Conservation (phyloP, 352 stramenopile genomes). For the Halophytophthora polymorphica region DNA sequence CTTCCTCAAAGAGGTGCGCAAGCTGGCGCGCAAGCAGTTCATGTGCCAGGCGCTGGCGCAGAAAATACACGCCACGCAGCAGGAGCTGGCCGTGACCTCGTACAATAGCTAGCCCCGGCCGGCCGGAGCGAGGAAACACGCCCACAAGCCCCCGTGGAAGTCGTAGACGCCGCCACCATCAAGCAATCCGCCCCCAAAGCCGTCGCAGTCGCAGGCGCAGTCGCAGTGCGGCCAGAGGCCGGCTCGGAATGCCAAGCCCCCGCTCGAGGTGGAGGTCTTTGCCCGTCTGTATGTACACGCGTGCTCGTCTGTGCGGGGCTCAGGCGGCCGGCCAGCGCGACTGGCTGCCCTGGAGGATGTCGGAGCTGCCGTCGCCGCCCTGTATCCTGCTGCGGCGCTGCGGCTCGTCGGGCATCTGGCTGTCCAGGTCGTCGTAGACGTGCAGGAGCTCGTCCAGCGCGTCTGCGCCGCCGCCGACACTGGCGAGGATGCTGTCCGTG, state of each 20-base stretch:
- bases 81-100: constrained; percentile 51
- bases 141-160: constrained; percentile 26
- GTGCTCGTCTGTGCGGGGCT: too few species aligned
- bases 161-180: too few species aligned
- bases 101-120: constrained; percentile 40
- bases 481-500: constrained; percentile 21
- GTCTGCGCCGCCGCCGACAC: too few species aligned
- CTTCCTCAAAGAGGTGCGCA: constrained; percentile 90
- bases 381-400: constrained; percentile 16
- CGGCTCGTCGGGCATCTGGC: constrained; percentile 24
- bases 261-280: too few species aligned
- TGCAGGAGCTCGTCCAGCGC: constrained; percentile 15
- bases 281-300: too few species aligned
- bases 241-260: too few species aligned
- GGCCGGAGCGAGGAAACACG: constrained; percentile 15
- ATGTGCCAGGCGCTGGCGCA: constrained; percentile 85
- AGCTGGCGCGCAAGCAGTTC: constrained; percentile 89
- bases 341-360: constrained; percentile 15
- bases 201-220: too few species aligned
- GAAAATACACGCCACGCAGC: constrained; percentile 83
- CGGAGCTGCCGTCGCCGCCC: constrained; percentile 11
- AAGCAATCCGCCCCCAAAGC: too few species aligned
- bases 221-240: too few species aligned
- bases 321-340: background rate
- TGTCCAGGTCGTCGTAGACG: constrained; percentile 17